phyloP scores from a whole-genome alignment of 2,329 filamentous ascomycete genomes.

The Trichoderma harzianum region DNA sequence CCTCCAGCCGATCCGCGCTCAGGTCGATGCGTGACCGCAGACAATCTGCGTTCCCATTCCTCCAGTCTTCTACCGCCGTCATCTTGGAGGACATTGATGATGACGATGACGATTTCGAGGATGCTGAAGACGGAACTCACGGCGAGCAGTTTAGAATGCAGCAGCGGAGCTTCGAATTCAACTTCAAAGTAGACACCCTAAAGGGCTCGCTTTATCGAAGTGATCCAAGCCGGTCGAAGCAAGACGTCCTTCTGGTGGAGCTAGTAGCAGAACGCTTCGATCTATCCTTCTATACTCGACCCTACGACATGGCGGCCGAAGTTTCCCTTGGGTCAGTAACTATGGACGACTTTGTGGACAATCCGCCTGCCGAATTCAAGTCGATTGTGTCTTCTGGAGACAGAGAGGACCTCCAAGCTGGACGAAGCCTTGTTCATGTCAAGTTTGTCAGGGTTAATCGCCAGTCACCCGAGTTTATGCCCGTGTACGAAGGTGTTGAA shows the following conservation, averaged over 20 bases:
- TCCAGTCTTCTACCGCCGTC: slow-evolving; percentile 69
- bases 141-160: slow-evolving; percentile 67
- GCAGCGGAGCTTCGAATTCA: slow-evolving; percentile 92
- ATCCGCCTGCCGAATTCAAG: slow-evolving; percentile 86
- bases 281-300: slow-evolving; percentile 81
- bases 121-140: slow-evolving; percentile 57
- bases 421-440: slow-evolving; percentile 79
- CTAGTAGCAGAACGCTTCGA: slow-evolving; percentile 86
- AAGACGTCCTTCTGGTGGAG: slow-evolving; percentile 83
- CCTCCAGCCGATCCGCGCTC: slow-evolving; percentile 41
- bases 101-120: slow-evolving; percentile 63
- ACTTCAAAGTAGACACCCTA: slow-evolving; percentile 90
- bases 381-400: slow-evolving; percentile 89
- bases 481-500: slow-evolving; percentile 87
- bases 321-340: slow-evolving; percentile 82
- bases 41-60: slow-evolving; percentile 69
- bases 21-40: slow-evolving; percentile 49
- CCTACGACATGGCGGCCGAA: slow-evolving; percentile 90
- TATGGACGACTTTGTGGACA: slow-evolving; percentile 92
- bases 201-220: slow-evolving; percentile 90
- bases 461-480: slow-evolving; percentile 88
- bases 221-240: slow-evolving; percentile 70
- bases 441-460: slow-evolving; percentile 88
- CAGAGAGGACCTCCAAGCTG: slow-evolving; percentile 66
- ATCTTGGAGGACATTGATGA: slow-evolving; percentile 73